Conservation (phyloP, 208 protist genomes). For the Crithidia fasciculata region DNA sequence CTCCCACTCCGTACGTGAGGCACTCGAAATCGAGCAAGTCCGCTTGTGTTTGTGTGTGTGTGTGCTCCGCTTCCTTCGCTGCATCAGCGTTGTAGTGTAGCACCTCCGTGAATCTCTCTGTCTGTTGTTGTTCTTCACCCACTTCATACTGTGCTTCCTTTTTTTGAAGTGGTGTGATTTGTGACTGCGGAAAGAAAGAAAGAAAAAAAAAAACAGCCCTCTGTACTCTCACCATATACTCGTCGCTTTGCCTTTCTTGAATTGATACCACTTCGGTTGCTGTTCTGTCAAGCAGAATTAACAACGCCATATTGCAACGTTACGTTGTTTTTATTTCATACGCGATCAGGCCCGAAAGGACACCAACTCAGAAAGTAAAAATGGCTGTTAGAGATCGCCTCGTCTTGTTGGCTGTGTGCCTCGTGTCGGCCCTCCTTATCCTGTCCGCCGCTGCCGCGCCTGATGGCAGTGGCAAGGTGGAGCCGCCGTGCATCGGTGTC, state of each 20-base stretch:
- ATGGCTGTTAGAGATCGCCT: slow-evolving; percentile 21
- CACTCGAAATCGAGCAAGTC: no score
- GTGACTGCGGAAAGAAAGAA: background rate
- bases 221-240: no score
- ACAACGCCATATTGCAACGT: no score
- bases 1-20: no score
- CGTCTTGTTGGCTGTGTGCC: slow-evolving; percentile 26
- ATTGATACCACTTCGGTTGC: no score
- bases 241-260: no score
- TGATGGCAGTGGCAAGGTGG: slow-evolving; percentile 76
- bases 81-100: no score
- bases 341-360: background rate
- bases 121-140: background rate
- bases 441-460: slow-evolving; percentile 46
- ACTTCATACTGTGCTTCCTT: slow-evolving; percentile 8
- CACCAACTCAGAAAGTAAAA: background rate
- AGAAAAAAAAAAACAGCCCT: background rate
- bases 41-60: background rate
- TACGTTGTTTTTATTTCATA: background rate
- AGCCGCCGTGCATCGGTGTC: slow-evolving; percentile 92
- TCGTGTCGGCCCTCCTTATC: slow-evolving; percentile 27
- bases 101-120: background rate
- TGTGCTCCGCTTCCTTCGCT: background rate
- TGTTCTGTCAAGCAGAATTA: no score
- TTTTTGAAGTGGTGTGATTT: background rate